These are phyloP conservation scores for Metschnikowia lunata DNA, from an alignment of 805 yeast species.

Conservation along the genomic window DNA sequence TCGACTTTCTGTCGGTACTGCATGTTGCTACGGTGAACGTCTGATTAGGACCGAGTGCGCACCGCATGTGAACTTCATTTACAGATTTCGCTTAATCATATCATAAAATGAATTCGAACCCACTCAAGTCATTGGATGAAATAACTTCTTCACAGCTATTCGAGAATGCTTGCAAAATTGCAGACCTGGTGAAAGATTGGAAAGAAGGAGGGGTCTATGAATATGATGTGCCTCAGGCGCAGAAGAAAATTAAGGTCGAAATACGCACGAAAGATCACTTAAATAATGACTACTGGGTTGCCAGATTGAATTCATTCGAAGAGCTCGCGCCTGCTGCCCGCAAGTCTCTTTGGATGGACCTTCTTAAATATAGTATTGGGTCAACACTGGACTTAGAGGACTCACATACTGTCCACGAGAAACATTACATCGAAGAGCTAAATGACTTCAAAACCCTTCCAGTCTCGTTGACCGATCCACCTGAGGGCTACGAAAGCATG, in stretches of 20 bases:
- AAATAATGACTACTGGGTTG: conserved; percentile 18
- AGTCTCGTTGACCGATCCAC: conserved; percentile 11
- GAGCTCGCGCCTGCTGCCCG: conserved; percentile 12
- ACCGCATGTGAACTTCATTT: too few species aligned
- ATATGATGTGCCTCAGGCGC: conserved; percentile 14
- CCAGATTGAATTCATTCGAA: conserved; percentile 13
- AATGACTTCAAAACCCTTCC: conserved; percentile 22
- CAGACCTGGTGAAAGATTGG: conserved; percentile 13
- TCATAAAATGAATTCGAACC: conserved; percentile 13
- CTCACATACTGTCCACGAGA: conserved; percentile 36
- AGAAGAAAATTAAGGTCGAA: conserved; percentile 12
- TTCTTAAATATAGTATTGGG: conserved; percentile 13
- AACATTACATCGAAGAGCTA: conserved; percentile 33
- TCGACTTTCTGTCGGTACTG: too few species aligned
- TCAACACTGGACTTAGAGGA: conserved; percentile 13
- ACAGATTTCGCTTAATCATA: neutral
- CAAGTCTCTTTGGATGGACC: conserved; percentile 8
- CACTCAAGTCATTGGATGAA: conserved; percentile 10
- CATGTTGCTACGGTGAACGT: too few species aligned
- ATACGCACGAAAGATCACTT: conserved; percentile 10
- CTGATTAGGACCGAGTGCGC: too few species aligned
- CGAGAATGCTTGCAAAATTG: conserved; percentile 8
- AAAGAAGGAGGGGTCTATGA: conserved; percentile 9
- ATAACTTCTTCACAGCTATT: conserved; percentile 11
- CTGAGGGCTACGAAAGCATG: conserved; percentile 14